These are phyloP conservation scores for Trichoderma atroviride DNA, from an alignment of 2,329 filamentous ascomycete genomes.

Conservation along the genomic window DNA sequence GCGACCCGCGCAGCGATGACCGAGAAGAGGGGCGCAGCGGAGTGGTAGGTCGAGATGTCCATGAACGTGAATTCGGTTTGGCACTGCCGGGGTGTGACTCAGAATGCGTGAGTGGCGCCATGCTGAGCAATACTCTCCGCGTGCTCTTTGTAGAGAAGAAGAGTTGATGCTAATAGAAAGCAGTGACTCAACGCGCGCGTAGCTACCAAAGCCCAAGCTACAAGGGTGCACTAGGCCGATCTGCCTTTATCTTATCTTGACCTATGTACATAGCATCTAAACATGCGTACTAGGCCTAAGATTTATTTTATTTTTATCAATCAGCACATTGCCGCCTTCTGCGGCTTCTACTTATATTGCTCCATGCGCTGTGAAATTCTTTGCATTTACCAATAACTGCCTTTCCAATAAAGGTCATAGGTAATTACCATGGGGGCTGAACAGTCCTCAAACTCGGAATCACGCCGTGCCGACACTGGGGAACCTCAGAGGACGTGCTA, in stretches of 20 bases:
- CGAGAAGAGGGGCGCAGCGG: slow-evolving; percentile 88
- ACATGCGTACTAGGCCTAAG: background rate
- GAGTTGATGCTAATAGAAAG: background rate
- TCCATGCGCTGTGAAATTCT: background rate
- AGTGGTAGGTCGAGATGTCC: slow-evolving; percentile 80
- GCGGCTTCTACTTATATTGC: background rate
- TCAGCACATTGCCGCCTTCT: background rate
- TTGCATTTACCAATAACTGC: background rate
- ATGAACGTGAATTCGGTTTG: slow-evolving; percentile 38
- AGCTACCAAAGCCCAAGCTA: background rate
- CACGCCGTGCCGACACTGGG: slow-evolving; percentile 37
- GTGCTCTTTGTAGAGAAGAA: background rate
- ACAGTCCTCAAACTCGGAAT: slow-evolving; percentile 50
- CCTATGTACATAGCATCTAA: background rate
- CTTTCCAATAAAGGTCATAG: background rate
- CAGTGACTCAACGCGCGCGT: background rate
- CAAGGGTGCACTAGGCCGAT: background rate
- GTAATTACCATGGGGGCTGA: slow-evolving; percentile 54
- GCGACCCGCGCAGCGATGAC: slow-evolving; percentile 81
- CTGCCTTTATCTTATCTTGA: background rate
- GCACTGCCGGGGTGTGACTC: slow-evolving; percentile 1
- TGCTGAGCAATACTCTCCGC: background rate
- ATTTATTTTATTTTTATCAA: background rate
- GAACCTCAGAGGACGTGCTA: slow-evolving; percentile 70
- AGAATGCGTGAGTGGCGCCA: background rate